Evolutionary conservation across 352 stramenopile genomes (phyloP), one percentile per base, ranked within the genome.

Genomic region (Globisporangium orthogonon): DNA sequence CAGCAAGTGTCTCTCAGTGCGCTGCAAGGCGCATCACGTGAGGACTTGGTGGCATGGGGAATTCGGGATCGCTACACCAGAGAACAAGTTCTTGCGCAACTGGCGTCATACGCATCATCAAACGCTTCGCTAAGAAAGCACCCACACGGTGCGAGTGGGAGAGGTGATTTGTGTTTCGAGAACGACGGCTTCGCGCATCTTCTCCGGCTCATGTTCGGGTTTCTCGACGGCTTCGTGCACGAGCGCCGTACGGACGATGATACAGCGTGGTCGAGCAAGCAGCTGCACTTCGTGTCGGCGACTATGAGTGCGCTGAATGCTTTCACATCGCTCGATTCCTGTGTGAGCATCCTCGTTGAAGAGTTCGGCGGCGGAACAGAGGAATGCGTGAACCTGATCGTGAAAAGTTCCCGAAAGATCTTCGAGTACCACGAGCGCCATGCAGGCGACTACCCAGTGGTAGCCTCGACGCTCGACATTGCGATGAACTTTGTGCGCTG

Each of bases 21-120:
- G 41, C 55, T 90, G n/a, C 64, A 79, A 46, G 62, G 60, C 14
- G 77, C 80, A 29, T 87, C 80, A 9, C 72, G 77, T 7, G 80
- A 90, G 63, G 80, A 87, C 35, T 54, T 90, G 0, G 80, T 88
- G n/a, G 78, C 75, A 0, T 90, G 77, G 77, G 77, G 77, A 2
- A 69, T 90, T 40, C 60, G 65, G 14, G 77, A 88, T 52, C 74
- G 77, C 1, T 70, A 75, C 48, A 70, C 52, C 18, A 71, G 77
- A 18, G 75, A 90, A 17, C 70, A 78, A 55, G 69, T 90, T 62
- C 45, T 90, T 33, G 56, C 63, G 10, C 64, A 74, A 10, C 57
- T 77, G 28, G 41, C 49, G 4, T 60, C 60, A 17, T 72, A 52
- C 28, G n/a, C 39, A 3, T 55, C 60, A 6, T 33, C 55, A 9